These are phyloP conservation scores for Ceratobasidium sp. DNA, from an alignment of 1,284 basidiomycete species.

Conservation along the genomic window DNA sequence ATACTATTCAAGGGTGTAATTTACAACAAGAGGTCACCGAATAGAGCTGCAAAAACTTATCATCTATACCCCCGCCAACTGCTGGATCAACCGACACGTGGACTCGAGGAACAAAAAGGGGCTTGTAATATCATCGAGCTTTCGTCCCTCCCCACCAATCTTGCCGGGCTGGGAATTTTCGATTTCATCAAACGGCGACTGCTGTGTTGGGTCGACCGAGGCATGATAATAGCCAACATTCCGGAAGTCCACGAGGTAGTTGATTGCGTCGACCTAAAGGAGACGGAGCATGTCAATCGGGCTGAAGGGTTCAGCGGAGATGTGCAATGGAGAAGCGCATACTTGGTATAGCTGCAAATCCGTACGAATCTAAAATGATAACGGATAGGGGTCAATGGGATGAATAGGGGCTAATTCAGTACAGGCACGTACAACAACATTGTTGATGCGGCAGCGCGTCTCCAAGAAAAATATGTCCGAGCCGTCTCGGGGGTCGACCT, in stretches of 20 bases:
- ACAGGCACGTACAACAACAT: slow-evolving; percentile 75
- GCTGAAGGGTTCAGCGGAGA: slow-evolving; percentile 7
- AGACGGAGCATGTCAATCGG: slow-evolving; percentile 1
- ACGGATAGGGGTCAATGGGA: slow-evolving; percentile 4
- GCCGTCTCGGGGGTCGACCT: slow-evolving; percentile 54
- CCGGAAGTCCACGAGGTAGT: slow-evolving; percentile 98
- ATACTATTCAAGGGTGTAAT: slow-evolving; percentile 11
- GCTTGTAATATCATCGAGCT: slow-evolving; percentile 71
- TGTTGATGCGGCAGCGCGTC: slow-evolving; percentile 86
- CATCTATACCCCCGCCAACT: slow-evolving; percentile 66
- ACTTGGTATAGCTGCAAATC: slow-evolving; percentile 94
- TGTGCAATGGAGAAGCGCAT: background rate
- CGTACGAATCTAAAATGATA: slow-evolving; percentile 77
- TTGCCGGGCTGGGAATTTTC: slow-evolving; percentile 7
- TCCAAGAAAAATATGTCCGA: slow-evolving; percentile 91
- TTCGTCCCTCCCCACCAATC: slow-evolving; percentile 23
- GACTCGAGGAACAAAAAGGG: slow-evolving; percentile 98
- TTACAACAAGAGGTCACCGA: slow-evolving; percentile 10
- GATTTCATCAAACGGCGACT: slow-evolving; percentile 23
- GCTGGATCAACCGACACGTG: slow-evolving; percentile 81
- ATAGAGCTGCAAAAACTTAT: background rate
- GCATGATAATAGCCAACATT: slow-evolving; percentile 56
- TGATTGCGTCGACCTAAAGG: slow-evolving; percentile 75
- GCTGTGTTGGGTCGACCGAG: background rate
- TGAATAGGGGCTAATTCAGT: background rate